Evolutionary conservation across 2,329 filamentous ascomycete species (phyloP).

Genomic region (Cladosporium austrohemisphaericum): DNA sequence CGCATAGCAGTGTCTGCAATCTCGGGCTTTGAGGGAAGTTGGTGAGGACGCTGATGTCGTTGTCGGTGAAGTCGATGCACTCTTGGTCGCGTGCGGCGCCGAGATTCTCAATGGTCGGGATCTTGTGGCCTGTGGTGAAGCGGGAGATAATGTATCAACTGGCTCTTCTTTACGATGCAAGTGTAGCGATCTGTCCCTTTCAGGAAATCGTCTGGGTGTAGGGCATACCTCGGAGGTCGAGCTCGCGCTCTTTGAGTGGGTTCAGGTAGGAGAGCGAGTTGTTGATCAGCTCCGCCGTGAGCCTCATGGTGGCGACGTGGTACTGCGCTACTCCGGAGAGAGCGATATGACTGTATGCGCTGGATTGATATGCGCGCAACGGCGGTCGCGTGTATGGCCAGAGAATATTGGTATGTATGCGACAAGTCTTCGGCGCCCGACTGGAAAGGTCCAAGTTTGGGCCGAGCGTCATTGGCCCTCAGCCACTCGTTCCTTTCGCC

Average conservation of each 20-base stretch:
- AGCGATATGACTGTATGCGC: background rate
- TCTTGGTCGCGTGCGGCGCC: conserved; percentile 94
- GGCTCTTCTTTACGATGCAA: conserved; percentile 37
- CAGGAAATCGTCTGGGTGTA: conserved; percentile 47
- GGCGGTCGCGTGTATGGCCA: background rate
- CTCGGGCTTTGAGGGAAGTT: conserved; percentile 93
- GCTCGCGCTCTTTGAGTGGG: conserved; percentile 95
- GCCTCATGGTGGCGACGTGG: conserved; percentile 63
- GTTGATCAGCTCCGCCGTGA: conserved; percentile 92
- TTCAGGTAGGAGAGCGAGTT: conserved; percentile 97
- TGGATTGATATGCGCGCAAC: background rate
- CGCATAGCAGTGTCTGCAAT: conserved; percentile 80
- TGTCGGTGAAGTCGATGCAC: conserved; percentile 97
- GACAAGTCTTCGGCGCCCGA: no score
- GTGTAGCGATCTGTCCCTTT: conserved; percentile 97
- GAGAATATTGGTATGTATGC: background rate
- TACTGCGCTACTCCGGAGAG: background rate
- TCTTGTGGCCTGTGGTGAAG: conserved; percentile 79
- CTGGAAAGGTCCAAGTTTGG: no score
- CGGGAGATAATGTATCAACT: conserved; percentile 43
- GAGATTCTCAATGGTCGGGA: conserved; percentile 94
- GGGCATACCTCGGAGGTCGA: conserved; percentile 96
- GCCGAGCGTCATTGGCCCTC: no score
- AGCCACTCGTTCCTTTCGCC: no score
- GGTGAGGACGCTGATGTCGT: conserved; percentile 82